Percentiles rank a stretch among this genome's conserved stretches.
Evolutionary conservation across 495 filamentous ascomycete genomes (phyloP).

Genomic region (Penicillium nucicola): DNA sequence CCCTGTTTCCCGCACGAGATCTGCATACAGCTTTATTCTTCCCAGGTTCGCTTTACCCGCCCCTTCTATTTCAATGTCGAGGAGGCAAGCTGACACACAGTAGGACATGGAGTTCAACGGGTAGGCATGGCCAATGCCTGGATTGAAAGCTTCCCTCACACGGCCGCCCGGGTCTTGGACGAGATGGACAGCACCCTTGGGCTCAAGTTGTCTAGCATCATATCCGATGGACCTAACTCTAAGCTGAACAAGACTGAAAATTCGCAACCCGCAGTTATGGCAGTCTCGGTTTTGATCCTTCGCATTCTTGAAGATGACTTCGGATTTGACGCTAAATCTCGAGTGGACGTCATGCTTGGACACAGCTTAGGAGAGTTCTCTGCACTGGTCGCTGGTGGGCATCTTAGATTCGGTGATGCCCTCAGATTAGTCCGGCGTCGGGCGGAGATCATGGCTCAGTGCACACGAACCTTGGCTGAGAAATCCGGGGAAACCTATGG

Average conservation of each 20-base stretch:
- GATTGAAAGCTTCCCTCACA: constrained; percentile 77
- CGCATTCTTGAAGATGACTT: constrained; percentile 85
- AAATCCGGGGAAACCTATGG: constrained; percentile 72
- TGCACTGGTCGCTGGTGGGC: constrained; percentile 78
- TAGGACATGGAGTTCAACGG: constrained; percentile 92
- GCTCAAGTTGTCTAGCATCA: constrained; percentile 68
- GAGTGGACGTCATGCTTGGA: constrained; percentile 79
- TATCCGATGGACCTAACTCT: constrained; percentile 72
- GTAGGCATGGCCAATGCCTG: constrained; percentile 88
- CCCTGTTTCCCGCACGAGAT: constrained; percentile 14
- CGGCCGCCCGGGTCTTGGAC: constrained; percentile 66
- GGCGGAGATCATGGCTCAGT: constrained; percentile 81
- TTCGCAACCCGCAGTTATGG: constrained; percentile 95
- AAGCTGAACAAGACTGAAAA: constrained; percentile 77
- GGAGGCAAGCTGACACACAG: background rate
- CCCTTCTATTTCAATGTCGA: background rate
- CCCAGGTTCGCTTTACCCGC: constrained; percentile 56
- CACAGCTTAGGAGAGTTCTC: constrained; percentile 97
- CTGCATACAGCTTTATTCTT: constrained; percentile 80
- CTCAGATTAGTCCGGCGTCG: constrained; percentile 72
- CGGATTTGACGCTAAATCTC: constrained; percentile 63
- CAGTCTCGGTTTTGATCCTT: constrained; percentile 84
- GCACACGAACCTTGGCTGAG: constrained; percentile 59
- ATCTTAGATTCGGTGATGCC: constrained; percentile 73
- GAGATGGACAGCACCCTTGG: constrained; percentile 77